Conservation (phyloP, 2,329 filamentous ascomycete genomes). For the Cladosporium sp. region DNA sequence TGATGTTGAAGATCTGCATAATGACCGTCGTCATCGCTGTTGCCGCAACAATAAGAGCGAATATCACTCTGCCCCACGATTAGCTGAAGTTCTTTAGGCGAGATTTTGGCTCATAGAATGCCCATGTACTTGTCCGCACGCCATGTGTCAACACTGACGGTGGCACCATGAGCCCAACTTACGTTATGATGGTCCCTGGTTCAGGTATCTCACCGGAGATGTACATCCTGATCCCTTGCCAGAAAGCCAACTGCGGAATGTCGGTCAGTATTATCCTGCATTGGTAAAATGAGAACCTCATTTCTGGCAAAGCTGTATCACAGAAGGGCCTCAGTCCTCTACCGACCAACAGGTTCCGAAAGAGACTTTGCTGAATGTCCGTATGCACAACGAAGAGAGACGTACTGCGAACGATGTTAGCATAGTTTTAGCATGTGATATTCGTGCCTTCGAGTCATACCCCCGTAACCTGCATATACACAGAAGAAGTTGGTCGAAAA, state of each 20-base stretch:
- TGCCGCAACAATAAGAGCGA: slow-evolving; percentile 14
- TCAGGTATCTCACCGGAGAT: slow-evolving; percentile 34
- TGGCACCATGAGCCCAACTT: slow-evolving; percentile 1
- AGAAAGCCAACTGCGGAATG: slow-evolving; percentile 40
- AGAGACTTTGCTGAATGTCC: neutral
- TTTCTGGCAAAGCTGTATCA: neutral
- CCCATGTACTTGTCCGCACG: neutral
- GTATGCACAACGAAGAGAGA: neutral
- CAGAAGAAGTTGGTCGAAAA: slow-evolving; percentile 47
- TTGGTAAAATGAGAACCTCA: neutral
- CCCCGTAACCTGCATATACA: slow-evolving; percentile 40
- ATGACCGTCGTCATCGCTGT: slow-evolving; percentile 17
- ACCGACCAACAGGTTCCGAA: neutral
- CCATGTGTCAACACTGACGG: neutral
- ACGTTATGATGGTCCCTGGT: slow-evolving; percentile 40
- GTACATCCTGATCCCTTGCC: slow-evolving; percentile 46
- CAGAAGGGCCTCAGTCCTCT: neutral
- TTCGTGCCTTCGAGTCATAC: neutral
- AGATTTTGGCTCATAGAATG: neutral
- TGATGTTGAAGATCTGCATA: slow-evolving; percentile 42
- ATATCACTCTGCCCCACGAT: slow-evolving; percentile 6
- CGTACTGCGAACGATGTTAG: neutral
- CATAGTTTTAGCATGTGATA: neutral
- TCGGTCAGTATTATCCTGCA: neutral
- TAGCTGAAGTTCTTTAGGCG: neutral